Conservation (phyloP, 331 rosid genomes). For the Erythrophleum ivorense region DNA sequence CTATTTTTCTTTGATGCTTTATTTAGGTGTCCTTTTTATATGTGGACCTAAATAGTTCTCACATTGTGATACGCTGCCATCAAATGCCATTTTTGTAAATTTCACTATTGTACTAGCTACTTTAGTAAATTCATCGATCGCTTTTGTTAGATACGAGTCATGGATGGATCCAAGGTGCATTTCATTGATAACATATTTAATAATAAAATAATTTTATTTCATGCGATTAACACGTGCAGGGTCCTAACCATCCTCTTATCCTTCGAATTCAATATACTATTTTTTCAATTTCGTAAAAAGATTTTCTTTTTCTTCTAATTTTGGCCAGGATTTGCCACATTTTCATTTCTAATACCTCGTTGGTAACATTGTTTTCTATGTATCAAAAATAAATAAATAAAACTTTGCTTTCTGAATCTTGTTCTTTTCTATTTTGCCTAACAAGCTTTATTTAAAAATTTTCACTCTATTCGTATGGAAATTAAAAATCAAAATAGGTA, state of each 20-base stretch:
- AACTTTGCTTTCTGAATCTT: background rate
- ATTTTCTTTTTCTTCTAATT: background rate
- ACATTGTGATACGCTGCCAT: too few relatives aligned
- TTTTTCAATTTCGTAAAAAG: background rate
- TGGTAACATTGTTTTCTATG: background rate
- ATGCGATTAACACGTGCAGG: background rate
- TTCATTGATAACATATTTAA: background rate
- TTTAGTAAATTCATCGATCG: background rate
- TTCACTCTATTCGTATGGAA: background rate
- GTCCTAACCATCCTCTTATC: conserved; percentile 37
- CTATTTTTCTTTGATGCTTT: background rate
- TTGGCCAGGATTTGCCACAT: background rate
- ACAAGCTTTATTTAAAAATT: background rate
- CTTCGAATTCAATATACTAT: background rate
- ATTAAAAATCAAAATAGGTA: background rate
- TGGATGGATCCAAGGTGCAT: conserved; percentile 29
- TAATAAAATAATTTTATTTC: background rate
- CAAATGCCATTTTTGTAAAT: conserved; percentile 8
- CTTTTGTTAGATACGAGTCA: background rate
- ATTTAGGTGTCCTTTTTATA: accelerated
- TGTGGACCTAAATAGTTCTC: background rate
- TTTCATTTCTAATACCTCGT: background rate
- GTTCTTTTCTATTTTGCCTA: background rate
- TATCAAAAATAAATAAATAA: too few relatives aligned
- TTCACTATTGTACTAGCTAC: background rate